Percentiles rank a stretch among this genome's conserved stretches.
Evolutionary conservation across 2,329 filamentous ascomycete genomes (phyloP).

Genomic region (Fusarium keratoplasticum): DNA sequence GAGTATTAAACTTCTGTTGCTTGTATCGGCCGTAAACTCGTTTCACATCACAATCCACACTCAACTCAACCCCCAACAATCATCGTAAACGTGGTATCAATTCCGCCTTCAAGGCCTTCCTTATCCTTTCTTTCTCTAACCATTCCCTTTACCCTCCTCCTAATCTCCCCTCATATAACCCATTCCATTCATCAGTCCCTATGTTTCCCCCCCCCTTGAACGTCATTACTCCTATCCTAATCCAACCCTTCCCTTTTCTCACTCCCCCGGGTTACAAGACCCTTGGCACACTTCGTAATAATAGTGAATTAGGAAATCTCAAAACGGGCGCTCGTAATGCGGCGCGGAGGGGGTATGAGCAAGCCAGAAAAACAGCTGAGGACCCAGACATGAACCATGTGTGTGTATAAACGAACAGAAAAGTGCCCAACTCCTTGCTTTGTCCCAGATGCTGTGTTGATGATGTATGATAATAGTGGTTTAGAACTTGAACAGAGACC

Average conservation of each 20-base stretch:
- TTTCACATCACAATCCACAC: neutral
- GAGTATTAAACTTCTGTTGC: neutral
- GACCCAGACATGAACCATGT: slow-evolving; percentile 16
- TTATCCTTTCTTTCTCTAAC: slow-evolving; percentile 25
- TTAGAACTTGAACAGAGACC: slow-evolving; percentile 6
- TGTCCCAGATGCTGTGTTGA: slow-evolving; percentile 38
- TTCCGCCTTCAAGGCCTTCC: slow-evolving; percentile 28
- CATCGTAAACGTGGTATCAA: slow-evolving; percentile 42
- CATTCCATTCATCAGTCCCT: slow-evolving; percentile 13
- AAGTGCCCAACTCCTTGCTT: slow-evolving; percentile 45
- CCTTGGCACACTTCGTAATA: slow-evolving; percentile 5
- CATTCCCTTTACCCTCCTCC: slow-evolving; percentile 12
- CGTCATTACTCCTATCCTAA: slow-evolving; percentile 16
- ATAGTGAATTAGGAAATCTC: slow-evolving; percentile 5
- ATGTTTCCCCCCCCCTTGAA: neutral
- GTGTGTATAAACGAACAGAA: slow-evolving; percentile 22
- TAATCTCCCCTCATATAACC: neutral
- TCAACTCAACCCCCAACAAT: neutral
- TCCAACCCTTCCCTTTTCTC: slow-evolving; percentile 10
- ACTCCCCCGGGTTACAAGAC: neutral
- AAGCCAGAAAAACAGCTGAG: slow-evolving; percentile 17
- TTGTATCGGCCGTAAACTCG: neutral
- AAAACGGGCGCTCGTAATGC: slow-evolving; percentile 16
- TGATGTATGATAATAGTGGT: slow-evolving; percentile 29
- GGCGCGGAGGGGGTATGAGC: slow-evolving; percentile 33